phyloP scores from a whole-genome alignment of 805 yeast species.

The Hanseniaspora meyeri region DNA sequence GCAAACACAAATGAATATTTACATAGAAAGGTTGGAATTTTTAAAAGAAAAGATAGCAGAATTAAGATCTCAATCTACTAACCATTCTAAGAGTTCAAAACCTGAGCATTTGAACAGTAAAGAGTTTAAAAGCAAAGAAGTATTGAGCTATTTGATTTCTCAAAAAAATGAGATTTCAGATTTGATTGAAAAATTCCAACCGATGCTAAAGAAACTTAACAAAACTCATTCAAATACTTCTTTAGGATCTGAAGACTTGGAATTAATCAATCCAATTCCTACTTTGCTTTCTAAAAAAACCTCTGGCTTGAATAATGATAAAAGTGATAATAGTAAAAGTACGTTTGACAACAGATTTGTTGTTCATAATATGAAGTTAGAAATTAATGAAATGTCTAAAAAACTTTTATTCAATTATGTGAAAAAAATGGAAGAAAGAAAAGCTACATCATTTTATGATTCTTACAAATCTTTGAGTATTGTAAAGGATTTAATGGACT shows the following conservation, averaged over 20 bases:
- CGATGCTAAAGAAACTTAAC: neutral
- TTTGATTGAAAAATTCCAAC: slow-evolving; percentile 5
- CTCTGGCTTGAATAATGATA: neutral
- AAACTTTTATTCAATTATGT: slow-evolving; percentile 39
- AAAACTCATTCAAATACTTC: neutral
- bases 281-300: slow-evolving; percentile 4
- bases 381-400: slow-evolving; percentile 41
- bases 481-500: slow-evolving; percentile 31
- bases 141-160: neutral
- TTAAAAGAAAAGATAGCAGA: neutral
- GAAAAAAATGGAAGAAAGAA: slow-evolving; percentile 33
- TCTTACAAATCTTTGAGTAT: slow-evolving; percentile 39
- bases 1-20: slow-evolving; percentile 38
- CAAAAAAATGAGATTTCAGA: neutral
- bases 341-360: slow-evolving; percentile 47
- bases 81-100: neutral
- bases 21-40: slow-evolving; percentile 27
- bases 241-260: slow-evolving; percentile 12
- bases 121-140: neutral
- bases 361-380: slow-evolving; percentile 42
- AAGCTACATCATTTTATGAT: slow-evolving; percentile 34
- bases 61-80: neutral
- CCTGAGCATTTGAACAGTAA: neutral
- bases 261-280: slow-evolving; percentile 7
- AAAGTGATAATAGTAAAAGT: slow-evolving; percentile 15